Evolutionary conservation across 2,329 filamentous ascomycete species (phyloP).

Genomic region (Domatiomyces catenatus): DNA sequence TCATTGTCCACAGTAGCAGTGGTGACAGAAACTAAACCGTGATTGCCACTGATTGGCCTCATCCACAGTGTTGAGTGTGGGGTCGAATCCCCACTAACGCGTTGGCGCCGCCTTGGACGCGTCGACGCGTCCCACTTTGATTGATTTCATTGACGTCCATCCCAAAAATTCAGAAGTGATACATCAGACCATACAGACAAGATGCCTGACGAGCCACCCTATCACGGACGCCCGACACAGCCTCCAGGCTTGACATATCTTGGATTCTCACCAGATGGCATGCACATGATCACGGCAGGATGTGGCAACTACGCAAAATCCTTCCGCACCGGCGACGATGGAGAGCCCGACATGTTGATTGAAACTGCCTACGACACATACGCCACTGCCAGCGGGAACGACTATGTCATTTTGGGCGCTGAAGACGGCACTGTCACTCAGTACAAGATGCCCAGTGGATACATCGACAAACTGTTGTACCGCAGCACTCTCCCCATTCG

Average conservation of each 20-base stretch:
- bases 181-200: not conserved
- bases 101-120: too few species aligned
- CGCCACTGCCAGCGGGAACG: slow-evolving; percentile 56
- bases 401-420: slow-evolving; percentile 74
- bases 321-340: slow-evolving; percentile 80
- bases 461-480: slow-evolving; percentile 66
- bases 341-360: slow-evolving; percentile 83
- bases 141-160: too few species aligned
- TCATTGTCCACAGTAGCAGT: too few species aligned
- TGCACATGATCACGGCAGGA: slow-evolving; percentile 75
- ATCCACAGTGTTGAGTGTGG: too few species aligned
- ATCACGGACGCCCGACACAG: slow-evolving; percentile 28
- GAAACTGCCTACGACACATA: slow-evolving; percentile 78
- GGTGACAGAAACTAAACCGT: too few species aligned
- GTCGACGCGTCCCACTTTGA: too few species aligned
- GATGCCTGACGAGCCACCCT: slow-evolving; percentile 16
- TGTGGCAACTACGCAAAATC: slow-evolving; percentile 87
- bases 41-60: too few species aligned
- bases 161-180: not conserved
- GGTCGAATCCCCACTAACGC: too few species aligned
- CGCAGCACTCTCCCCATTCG: slow-evolving; percentile 74
- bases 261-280: slow-evolving; percentile 77
- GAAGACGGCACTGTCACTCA: slow-evolving; percentile 94
- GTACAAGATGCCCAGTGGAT: slow-evolving; percentile 57
- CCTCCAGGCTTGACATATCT: slow-evolving; percentile 76